These are phyloP conservation scores for Cairneyella variabilis DNA, from an alignment of 495 filamentous ascomycete genomes.

Conservation along the genomic window DNA sequence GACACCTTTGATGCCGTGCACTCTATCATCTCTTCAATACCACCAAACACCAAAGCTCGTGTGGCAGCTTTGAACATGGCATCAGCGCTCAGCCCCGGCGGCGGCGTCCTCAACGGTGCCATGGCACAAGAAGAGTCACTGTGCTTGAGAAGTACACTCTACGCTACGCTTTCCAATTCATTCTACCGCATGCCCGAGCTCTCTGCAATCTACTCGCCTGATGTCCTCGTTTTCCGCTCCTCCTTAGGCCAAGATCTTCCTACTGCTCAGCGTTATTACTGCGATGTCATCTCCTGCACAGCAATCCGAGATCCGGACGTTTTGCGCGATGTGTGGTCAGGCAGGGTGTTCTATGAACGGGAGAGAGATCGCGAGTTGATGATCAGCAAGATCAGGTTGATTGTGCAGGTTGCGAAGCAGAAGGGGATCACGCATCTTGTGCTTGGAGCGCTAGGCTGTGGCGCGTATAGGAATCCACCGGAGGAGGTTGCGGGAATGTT, in stretches of 20 bases:
- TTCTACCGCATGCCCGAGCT: constrained; percentile 54
- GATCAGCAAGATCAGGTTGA: constrained; percentile 55
- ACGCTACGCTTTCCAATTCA: constrained; percentile 43
- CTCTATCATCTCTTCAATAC: constrained; percentile 31
- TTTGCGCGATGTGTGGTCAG: constrained; percentile 18
- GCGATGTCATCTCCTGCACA: constrained; percentile 57
- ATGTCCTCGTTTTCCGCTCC: constrained; percentile 37
- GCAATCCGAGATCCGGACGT: constrained; percentile 46
- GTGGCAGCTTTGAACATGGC: constrained; percentile 60
- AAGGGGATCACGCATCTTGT: constrained; percentile 50
- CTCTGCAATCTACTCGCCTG: constrained; percentile 55
- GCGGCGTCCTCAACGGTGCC: constrained; percentile 54
- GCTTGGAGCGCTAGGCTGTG: constrained; percentile 67
- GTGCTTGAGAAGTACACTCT: constrained; percentile 61
- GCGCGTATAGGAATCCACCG: constrained; percentile 60
- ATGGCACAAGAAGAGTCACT: constrained; percentile 64
- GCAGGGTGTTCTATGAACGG: constrained; percentile 28
- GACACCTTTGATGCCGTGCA: constrained; percentile 46
- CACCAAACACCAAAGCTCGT: constrained; percentile 27
- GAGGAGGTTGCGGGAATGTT: constrained; percentile 59
- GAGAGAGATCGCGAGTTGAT: constrained; percentile 44
- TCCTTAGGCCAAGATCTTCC: background rate
- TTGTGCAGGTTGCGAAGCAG: constrained; percentile 50
- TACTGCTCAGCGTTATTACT: constrained; percentile 36
- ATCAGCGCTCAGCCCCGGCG: constrained; percentile 49